Percentiles rank a stretch among this genome's conserved stretches.
Evolutionary conservation across 192 early-diverging fungal genomes (phyloP).

Genomic region (Mycoemilia scoparia): DNA sequence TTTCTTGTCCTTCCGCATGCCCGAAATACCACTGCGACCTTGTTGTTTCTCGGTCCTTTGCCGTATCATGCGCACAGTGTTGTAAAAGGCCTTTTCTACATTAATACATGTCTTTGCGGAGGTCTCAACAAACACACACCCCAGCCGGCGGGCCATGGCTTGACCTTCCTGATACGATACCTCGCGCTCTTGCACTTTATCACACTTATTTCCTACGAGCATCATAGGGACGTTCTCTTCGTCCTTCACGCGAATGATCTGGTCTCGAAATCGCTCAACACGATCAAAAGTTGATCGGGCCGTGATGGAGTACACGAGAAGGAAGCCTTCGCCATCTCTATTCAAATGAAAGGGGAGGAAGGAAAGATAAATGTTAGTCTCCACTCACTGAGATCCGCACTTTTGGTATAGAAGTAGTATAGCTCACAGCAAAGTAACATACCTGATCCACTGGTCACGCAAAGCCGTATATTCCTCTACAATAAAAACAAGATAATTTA

Average conservation of each 20-base stretch:
- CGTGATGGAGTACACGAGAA: constrained; percentile 82
- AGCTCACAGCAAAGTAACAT: constrained; percentile 5
- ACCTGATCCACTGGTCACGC: constrained; percentile 66
- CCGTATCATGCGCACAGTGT: constrained; percentile 65
- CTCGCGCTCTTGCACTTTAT: constrained; percentile 63
- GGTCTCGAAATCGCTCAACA: constrained; percentile 67
- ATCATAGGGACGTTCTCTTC: constrained; percentile 69
- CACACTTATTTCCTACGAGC: constrained; percentile 92
- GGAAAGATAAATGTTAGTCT: constrained; percentile 3
- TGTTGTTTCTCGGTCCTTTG: constrained; percentile 33
- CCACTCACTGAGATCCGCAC: neutral
- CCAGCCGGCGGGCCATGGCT: constrained; percentile 49
- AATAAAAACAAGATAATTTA: neutral
- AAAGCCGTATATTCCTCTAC: constrained; percentile 58
- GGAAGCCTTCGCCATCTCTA: constrained; percentile 72
- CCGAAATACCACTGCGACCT: constrained; percentile 13
- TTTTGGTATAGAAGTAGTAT: neutral
- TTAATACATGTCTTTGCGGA: constrained; percentile 82
- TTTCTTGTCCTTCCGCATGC: constrained; percentile 23
- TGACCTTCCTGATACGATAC: constrained; percentile 70
- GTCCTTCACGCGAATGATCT: constrained; percentile 85
- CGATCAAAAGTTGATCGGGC: constrained; percentile 76
- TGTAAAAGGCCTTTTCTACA: constrained; percentile 76
- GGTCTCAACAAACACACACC: constrained; percentile 78
- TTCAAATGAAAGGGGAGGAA: constrained; percentile 3